phyloP scores from a whole-genome alignment of 225 moss, liverwort and hornwort species.

The Straminergon stramineum region DNA sequence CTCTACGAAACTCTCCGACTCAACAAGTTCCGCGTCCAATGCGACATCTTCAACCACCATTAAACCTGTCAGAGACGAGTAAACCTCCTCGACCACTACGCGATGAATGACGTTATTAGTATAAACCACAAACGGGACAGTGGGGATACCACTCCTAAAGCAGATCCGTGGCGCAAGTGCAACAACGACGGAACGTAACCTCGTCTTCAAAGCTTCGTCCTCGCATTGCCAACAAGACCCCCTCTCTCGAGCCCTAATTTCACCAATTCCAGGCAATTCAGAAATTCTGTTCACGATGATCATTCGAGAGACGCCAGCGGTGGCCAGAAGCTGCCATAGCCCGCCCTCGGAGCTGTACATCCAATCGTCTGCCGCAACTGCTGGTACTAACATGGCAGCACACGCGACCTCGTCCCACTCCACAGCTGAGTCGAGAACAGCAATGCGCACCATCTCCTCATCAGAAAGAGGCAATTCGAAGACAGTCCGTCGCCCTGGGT shows the following conservation, averaged over 20 bases:
- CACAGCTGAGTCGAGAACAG: slow-evolving; percentile 50
- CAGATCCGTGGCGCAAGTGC: slow-evolving; percentile 63
- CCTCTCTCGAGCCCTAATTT: neutral
- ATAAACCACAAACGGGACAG: slow-evolving; percentile 66
- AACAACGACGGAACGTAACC: slow-evolving; percentile 34
- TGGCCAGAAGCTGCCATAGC: slow-evolving; percentile 89
- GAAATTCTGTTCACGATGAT: slow-evolving; percentile 32
- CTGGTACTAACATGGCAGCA: slow-evolving; percentile 78
- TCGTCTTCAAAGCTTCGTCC: slow-evolving; percentile 39
- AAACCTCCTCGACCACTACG: slow-evolving; percentile 58
- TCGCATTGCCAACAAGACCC: slow-evolving; percentile 2
- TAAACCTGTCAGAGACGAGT: slow-evolving; percentile 52
- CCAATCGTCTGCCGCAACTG: slow-evolving; percentile 52
- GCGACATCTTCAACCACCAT: slow-evolving; percentile 92
- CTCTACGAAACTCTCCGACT: neutral
- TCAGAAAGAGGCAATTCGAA: slow-evolving; percentile 17
- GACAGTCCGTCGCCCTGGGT: slow-evolving; percentile 26
- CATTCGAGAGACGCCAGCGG: slow-evolving; percentile 57
- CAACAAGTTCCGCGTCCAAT: neutral
- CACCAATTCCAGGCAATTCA: too few species aligned
- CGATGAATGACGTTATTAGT: slow-evolving; percentile 53
- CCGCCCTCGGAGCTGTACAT: slow-evolving; percentile 77
- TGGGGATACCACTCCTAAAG: slow-evolving; percentile 39
- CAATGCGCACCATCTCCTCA: slow-evolving; percentile 11
- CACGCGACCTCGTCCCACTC: slow-evolving; percentile 20